Base-by-base conservation (phyloP, 2,329 filamentous ascomycete genomes). In the Fusarium sp. region DNA sequence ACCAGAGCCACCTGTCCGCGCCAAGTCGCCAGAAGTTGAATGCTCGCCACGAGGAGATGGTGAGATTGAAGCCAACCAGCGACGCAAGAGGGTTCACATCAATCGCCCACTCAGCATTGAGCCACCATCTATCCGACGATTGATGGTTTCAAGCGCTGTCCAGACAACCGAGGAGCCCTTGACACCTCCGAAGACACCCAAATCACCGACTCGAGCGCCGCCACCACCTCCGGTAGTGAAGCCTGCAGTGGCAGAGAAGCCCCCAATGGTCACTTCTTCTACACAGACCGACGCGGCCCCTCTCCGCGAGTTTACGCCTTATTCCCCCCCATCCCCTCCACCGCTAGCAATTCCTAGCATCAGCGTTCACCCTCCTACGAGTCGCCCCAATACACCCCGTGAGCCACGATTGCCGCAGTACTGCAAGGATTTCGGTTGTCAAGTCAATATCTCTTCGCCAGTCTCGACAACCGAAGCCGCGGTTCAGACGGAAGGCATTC, bases 401-500 rank as follows among this genome's bases (percentile, higher is more conserved):
- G 89, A 91, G 71, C 90, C 91, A 54, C 86, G 90, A 7, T 88
- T 97, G 58, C 90, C 97, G 31, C 94, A 94, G 57, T 90, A 95
- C 60, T 90, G 90, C 66, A 98, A 94, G 78, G 94, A 94, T 79
- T 90, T 92, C 68, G 91, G 90, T 16, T 95, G 92, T 74, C 96
- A 99, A 80, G 94, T 94, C n/a, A 81, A 77, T 48, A 58, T 83
- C 12, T 67, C 77, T 1, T 66, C 70, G 12, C 53, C 73, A 3
- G 64, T 65, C 16, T 62, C 68, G 4, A 78, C 73, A 3, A 62
- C 47, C 3, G 78, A 82, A 3, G 87, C 77, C 11, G 77, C 79
- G 3, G 82, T 95, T 62, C 96, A 99, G 83, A 99, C 96, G 0
- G 95, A 98, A 73, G 93, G 94, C 63, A 98, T 98, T 62, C 89